Conservation (phyloP, 495 filamentous ascomycete genomes). For the Podospora tetraspora region DNA sequence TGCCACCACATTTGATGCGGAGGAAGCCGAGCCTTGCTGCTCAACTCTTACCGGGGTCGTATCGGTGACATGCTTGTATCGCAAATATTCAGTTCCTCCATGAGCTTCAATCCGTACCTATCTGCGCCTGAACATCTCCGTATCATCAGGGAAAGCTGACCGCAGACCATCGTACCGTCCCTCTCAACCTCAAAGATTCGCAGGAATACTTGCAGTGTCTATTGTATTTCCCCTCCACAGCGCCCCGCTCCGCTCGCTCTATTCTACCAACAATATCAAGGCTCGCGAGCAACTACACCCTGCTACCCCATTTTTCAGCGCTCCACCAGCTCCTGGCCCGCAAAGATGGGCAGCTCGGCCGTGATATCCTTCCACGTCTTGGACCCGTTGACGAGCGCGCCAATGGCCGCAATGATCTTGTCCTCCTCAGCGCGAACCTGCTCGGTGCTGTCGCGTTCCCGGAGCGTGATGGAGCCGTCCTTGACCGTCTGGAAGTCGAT, state of each 20-base stretch:
- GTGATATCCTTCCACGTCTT: slow-evolving; percentile 59
- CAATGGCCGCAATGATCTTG: slow-evolving; percentile 58
- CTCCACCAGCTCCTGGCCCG: slow-evolving; percentile 48
- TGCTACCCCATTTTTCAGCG: slow-evolving; percentile 8
- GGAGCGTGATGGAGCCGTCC: slow-evolving; percentile 64
- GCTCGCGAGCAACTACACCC: not conserved
- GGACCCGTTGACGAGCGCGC: slow-evolving; percentile 49
- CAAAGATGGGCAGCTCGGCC: slow-evolving; percentile 55
- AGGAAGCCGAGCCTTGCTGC: not conserved
- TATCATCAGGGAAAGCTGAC: too few relatives aligned
- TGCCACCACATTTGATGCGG: not conserved
- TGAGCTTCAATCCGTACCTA: not conserved
- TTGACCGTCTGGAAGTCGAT: slow-evolving; percentile 72
- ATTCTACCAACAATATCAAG: not conserved
- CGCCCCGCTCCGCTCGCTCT: not conserved
- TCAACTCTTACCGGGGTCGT: not conserved
- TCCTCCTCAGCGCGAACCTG: slow-evolving; percentile 64
- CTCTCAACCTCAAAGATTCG: not conserved
- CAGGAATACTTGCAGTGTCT: not conserved
- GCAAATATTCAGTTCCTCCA: not conserved
- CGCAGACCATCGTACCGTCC: too few relatives aligned
- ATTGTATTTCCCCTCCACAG: not conserved
- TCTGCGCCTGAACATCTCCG: not conserved
- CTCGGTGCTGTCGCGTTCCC: slow-evolving; percentile 66
- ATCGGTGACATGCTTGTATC: not conserved